Evolutionary conservation across 2,329 filamentous ascomycete genomes (phyloP).

Genomic region (Claviceps fusiformis): DNA sequence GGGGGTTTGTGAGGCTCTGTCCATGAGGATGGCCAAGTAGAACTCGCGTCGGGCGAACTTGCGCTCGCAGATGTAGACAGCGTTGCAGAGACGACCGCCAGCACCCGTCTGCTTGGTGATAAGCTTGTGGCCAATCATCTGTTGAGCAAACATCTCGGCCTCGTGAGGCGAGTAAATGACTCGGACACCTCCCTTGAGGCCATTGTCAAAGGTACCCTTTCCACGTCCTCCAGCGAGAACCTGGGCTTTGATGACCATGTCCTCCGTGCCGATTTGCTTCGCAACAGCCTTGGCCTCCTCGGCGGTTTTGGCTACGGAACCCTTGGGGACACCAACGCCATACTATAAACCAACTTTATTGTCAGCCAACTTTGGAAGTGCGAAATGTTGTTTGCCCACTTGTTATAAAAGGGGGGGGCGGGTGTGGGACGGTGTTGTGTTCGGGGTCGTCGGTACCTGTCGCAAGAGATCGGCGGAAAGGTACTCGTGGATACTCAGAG

Average conservation of each 20-base stretch:
- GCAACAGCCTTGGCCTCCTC: conserved; percentile 87
- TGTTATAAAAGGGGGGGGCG: background rate
- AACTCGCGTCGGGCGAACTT: conserved; percentile 99
- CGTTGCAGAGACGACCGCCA: conserved; percentile 82
- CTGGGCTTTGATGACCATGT: conserved; percentile 99
- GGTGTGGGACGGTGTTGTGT: background rate
- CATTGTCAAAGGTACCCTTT: conserved; percentile 96
- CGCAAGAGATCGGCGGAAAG: conserved; percentile 84
- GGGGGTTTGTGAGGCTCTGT: conserved; percentile 77
- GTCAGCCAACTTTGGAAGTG: conserved; percentile 5
- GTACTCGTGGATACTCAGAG: conserved; percentile 96
- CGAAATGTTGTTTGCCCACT: background rate
- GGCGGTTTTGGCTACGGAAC: conserved; percentile 67
- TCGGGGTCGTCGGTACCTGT: conserved; percentile 32
- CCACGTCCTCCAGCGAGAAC: conserved; percentile 94
- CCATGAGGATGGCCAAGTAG: conserved; percentile 98
- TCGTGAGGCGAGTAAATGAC: conserved; percentile 96
- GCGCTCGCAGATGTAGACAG: conserved; percentile 98
- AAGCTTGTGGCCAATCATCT: conserved; percentile 99
- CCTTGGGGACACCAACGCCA: conserved; percentile 85
- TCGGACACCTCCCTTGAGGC: conserved; percentile 94
- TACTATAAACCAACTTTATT: conserved; percentile 43
- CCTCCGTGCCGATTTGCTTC: conserved; percentile 79
- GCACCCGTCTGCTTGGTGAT: conserved; percentile 99
- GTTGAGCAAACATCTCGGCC: conserved; percentile 93